Conservation (phyloP, 2,329 filamentous ascomycete genomes). For the Hypoxylon sp. region DNA sequence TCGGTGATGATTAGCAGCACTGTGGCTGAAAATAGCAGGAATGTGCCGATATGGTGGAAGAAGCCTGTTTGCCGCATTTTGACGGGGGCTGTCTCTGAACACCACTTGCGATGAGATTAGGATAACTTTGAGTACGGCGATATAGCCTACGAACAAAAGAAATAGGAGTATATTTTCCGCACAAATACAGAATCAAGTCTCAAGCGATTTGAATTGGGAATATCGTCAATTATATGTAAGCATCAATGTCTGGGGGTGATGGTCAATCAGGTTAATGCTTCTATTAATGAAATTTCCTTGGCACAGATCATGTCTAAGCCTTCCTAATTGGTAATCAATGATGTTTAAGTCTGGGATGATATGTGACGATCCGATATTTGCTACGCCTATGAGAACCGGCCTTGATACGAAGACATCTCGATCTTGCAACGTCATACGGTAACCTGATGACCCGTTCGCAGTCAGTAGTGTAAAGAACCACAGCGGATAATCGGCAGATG, state of each 20-base stretch:
- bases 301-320: conserved; percentile 25
- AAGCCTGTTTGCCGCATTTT: conserved; percentile 54
- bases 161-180: conserved; percentile 4
- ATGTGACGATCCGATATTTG: conserved; percentile 33
- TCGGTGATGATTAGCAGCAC: conserved; percentile 64
- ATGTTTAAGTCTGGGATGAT: conserved; percentile 28
- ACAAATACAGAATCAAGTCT: conserved; percentile 16
- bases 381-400: conserved; percentile 31
- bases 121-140: not conserved
- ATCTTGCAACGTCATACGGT: conserved; percentile 45
- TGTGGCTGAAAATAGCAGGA: conserved; percentile 61
- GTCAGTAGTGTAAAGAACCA: conserved; percentile 15
- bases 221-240: conserved; percentile 34
- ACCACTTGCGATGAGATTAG: not conserved
- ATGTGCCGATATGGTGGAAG: conserved; percentile 61
- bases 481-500: conserved; percentile 40
- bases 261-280: conserved; percentile 27
- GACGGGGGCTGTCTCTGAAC: conserved; percentile 4
- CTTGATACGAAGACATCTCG: conserved; percentile 21
- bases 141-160: conserved; percentile 10
- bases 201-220: conserved; percentile 6
- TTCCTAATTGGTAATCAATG: conserved; percentile 29
- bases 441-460: conserved; percentile 29
- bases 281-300: conserved; percentile 38
- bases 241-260: conserved; percentile 18